Evolutionary conservation across 805 yeast genomes (phyloP), one percentile per base, ranked within the genome.

Genomic region (Jamesozyma lodderae): DNA sequence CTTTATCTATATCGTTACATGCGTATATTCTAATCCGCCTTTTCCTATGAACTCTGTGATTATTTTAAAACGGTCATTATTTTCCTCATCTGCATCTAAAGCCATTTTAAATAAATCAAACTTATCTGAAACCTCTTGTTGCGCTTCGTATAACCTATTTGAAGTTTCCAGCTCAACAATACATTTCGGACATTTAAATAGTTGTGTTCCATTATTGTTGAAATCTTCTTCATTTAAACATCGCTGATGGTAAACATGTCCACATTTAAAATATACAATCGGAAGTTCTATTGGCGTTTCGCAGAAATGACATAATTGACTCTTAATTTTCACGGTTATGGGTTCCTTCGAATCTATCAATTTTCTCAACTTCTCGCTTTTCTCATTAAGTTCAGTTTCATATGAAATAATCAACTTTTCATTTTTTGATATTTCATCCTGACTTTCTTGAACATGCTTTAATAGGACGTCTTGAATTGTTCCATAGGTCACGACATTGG

Each of bases 11-110:
- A 35, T 20, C 10, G 20, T 29, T 5, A 40, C 16, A 29, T 42
- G 46, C 6, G 48, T 27, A 42, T 59, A 59, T 35, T 79, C 85
- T 75, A 88, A 72, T 0, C 81, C 90, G 2, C 98, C 98, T 41
- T 87, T 73, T 2, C 96, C 95, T 32, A 88, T 72, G 56, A 80
- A 88, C 39, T 85, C 94, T 41, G 81, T 72, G 37, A 90, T 72
- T 3, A 79, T 79, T 52, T 77, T 80, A 57, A 88, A 80, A 46
- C 83, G 72, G 47, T 81, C 84, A 4, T 60, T 69, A 28, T 69
- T 60, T 2, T 63, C 63, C 3, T 57, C 62, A n/a, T 64, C 51
- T 29, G 69, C 75, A 18, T 63, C 51, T 41, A 92, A 58, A 4
- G 79, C 69, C 24, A 69, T 65, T 37, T 73, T 65, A 51, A 92